Evolutionary conservation across 306 rosid species (phyloP), one percentile per base, ranked within the genome.

Genomic region (Prunus persica): DNA sequence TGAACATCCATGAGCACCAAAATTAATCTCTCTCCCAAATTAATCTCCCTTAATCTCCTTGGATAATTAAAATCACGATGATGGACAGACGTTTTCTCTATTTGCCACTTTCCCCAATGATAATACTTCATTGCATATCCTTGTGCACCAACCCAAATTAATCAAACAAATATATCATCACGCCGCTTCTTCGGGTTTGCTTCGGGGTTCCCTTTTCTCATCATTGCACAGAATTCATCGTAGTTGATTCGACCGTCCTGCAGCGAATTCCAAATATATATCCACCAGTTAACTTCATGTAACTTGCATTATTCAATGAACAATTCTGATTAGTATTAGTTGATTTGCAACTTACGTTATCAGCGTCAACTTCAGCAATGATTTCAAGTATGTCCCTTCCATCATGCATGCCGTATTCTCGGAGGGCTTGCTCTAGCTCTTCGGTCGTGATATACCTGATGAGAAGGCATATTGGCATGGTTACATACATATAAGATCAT

Each of bases 221-320:
- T 94, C 98, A 94, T 94, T n/a, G 96, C 97, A 51, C 77, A 89
- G 77, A 94, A 94, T 74, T 95, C 99, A 14, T 95, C 97, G 16
- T 95, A 95, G 87, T 95, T 95, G 71, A 95, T 95, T 47, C 87
- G 85, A 8, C 99, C 99, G 82, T 95, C 99, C 99, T 95, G 83
- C 76, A 73, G 41, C 10, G n/a, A 20, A 61, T 76, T 43, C 24
- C 25, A 24, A 24, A 30, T 12, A 73, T 28, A n/a, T 63, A 51
- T 51, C 2, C 11, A 63, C 5, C 8, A 63, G 8, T 28, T 28
- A 30, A 28, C 8, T 60, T 60, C 32, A 24, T 13, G 25, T 24
- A 25, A 60, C 14, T 20, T 3, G 25, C 18, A 3, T 22, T 27
- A 25, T 61, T 61, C 11, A 61, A 32, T 9, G 28, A 47, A 18